Base-by-base conservation (phyloP, 2,329 filamentous ascomycete species). In the Sarocladium oryzae region DNA sequence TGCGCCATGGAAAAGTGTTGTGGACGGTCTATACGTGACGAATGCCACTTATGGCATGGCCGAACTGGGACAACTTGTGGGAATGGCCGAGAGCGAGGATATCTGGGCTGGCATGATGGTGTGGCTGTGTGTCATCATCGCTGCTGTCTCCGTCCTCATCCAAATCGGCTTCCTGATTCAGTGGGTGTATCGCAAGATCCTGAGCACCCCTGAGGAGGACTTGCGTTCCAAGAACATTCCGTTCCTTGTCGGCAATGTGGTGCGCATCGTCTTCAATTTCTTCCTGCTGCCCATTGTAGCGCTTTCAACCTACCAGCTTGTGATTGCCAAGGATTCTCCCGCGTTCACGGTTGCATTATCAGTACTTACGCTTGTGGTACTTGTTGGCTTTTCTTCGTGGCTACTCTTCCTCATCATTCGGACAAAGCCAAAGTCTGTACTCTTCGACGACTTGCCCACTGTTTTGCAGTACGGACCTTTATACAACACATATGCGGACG, bases 401-500 rank as follows among this genome's bases (percentile, higher is more conserved):
- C 80, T 95, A 23, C 80, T 96, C 45, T 82, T 82, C 61, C 75
- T 95, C 49, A 92, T 97, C 60, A 82, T 86, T 52, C 82, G 76
- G 21, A 93, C 89, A 1, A 84, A 87, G 56, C 91, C 91, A 5
- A 85, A 90, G 54, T 87, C 89, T 2, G 86, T 89, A 57, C 76
- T 99, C 9, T 99, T 96, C 65, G 93, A 99, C 67, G 90, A 97
- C 61, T 76, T 99, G 46, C 84, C 89, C 6, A 96, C 89, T 0
- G 84, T 97, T 8, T 76, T 99, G 2, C 78, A 89, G 1, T 97
- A 96, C 60, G 93, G 93, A 0, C 89, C 93, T 4, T 74, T 99
- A 7, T 99, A 99, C 69, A 99, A 99, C 69, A 99, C 93, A 0
- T 97, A 95, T 66, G 93, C 88, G 21, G 93, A 99, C 65, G 88